Evolutionary conservation across 441 rosid species (phyloP).

Genomic region (Pelargonium australe): DNA sequence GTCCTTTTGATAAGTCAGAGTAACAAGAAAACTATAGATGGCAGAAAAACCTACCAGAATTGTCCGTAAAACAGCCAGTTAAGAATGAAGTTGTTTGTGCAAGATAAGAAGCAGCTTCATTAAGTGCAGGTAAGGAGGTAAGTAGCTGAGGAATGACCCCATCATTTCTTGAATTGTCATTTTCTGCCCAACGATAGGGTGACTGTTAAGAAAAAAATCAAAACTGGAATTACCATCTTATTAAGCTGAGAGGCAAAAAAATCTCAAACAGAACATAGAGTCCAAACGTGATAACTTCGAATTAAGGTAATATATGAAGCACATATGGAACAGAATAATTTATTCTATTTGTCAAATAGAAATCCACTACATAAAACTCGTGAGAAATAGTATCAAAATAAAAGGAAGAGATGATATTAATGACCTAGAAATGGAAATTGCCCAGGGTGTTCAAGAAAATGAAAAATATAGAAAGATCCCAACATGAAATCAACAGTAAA

Average conservation of each 20-base stretch:
- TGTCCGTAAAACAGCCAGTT: slow-evolving; percentile 77
- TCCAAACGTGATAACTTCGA: neutral
- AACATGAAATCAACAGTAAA: too few relatives aligned
- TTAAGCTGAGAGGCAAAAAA: neutral
- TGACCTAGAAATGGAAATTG: too few relatives aligned
- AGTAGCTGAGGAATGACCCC: slow-evolving; percentile 49
- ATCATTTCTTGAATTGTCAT: slow-evolving; percentile 33
- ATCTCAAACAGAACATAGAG: neutral
- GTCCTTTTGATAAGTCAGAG: neutral
- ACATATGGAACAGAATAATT: too few relatives aligned
- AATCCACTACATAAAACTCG: too few relatives aligned
- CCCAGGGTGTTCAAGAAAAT: too few relatives aligned
- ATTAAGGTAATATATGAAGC: too few relatives aligned
- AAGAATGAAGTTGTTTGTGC: slow-evolving; percentile 73
- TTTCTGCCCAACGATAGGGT: slow-evolving; percentile 26
- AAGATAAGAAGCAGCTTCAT: slow-evolving; percentile 76
- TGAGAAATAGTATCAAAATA: too few relatives aligned
- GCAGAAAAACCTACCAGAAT: slow-evolving; percentile 44
- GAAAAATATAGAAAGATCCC: too few relatives aligned
- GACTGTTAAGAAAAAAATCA: neutral
- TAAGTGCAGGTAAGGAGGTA: slow-evolving; percentile 60
- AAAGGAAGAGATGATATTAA: too few relatives aligned
- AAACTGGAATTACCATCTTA: neutral
- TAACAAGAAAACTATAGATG: neutral
- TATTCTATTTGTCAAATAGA: too few relatives aligned